A percentile compares a stretch with the other conserved stretches of the same genome.
Evolutionary conservation across 805 yeast species (phyloP).

Genomic region (Suhomyces emberorum): DNA sequence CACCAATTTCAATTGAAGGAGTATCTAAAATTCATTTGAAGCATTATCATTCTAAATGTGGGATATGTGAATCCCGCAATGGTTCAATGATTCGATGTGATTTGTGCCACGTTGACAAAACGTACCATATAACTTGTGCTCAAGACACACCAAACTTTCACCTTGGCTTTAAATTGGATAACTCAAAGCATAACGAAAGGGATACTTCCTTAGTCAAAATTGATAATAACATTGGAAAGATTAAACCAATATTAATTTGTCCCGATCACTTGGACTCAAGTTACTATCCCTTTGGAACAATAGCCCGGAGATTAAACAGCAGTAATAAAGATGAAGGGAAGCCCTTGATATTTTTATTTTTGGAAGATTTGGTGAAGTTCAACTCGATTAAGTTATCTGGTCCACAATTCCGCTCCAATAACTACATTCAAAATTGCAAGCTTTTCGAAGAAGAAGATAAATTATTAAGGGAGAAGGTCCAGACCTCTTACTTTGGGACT

Average conservation of each 20-base stretch:
- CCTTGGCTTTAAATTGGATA: constrained; percentile 51
- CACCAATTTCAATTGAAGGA: constrained; percentile 24
- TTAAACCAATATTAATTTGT: constrained; percentile 46
- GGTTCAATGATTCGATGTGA: constrained; percentile 53
- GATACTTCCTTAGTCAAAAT: constrained; percentile 19
- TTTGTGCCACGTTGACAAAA: constrained; percentile 32
- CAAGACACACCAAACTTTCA: constrained; percentile 42
- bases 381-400: constrained; percentile 21
- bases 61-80: constrained; percentile 41
- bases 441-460: constrained; percentile 14
- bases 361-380: constrained; percentile 30
- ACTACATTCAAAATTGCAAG: constrained; percentile 23
- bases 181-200: constrained; percentile 8
- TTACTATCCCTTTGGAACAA: constrained; percentile 24
- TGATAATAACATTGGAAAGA: constrained; percentile 32
- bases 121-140: constrained; percentile 58
- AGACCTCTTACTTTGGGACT: constrained; percentile 3
- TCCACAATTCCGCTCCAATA: constrained; percentile 29
- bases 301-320: constrained; percentile 28
- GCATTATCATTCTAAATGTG: constrained; percentile 38
- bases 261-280: constrained; percentile 29
- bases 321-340: constrained; percentile 22
- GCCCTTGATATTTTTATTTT: constrained; percentile 40
- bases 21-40: constrained; percentile 25
- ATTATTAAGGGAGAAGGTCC: constrained; percentile 2